Evolutionary conservation across 1,139 yeast species (phyloP), one percentile per base, ranked within the genome.

Genomic region (Diutina neorugosa): DNA sequence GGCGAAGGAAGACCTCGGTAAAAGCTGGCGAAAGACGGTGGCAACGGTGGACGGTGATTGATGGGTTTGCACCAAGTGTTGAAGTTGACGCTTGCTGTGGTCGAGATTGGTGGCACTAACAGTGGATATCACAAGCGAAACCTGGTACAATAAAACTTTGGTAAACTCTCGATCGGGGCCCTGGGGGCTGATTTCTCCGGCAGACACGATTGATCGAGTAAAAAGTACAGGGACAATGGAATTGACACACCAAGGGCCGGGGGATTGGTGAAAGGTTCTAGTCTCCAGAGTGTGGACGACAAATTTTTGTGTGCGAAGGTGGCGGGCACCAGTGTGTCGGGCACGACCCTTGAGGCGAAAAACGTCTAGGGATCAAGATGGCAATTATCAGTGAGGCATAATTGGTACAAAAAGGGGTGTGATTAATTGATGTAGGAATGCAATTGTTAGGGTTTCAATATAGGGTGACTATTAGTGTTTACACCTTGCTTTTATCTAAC

Each of bases 101-200:
- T 46, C 40, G 19, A 25, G 40, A 34, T n/a, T 27, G 16, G 40
- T 20, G 4, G 16, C 23, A 27, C 37, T 46, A 6, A 27, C 19
- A 16, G 40, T 46, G 37, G 50, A 27, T 8, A 46, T 16, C 27
- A 46, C n/a, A 16, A 46, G 37, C 40, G 50, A n/a, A 23, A 46
- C 40, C 31, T 46, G 40, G 40, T 46, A 46, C n/a, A 27, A 9
- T n/a, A 46, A 34, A 46, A 46, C 50, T 27, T 46, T 46, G 40
- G 40, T 46, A 46, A 46, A 46, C 19, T 46, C 50, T 46, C 50
- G 37, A 27, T 46, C 50, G 31, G 34, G 48, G 50, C 50, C 50
- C 50, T 14, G n/a, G 50, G 50, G 50, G 50, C 50, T 46, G n/a
- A 18, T 12, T 14, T 46, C 50, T n/a, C 37, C 31, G 50, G 34